phyloP scores from a whole-genome alignment of 257 asterid genomes.

The Thymus quinquecostatus region DNA sequence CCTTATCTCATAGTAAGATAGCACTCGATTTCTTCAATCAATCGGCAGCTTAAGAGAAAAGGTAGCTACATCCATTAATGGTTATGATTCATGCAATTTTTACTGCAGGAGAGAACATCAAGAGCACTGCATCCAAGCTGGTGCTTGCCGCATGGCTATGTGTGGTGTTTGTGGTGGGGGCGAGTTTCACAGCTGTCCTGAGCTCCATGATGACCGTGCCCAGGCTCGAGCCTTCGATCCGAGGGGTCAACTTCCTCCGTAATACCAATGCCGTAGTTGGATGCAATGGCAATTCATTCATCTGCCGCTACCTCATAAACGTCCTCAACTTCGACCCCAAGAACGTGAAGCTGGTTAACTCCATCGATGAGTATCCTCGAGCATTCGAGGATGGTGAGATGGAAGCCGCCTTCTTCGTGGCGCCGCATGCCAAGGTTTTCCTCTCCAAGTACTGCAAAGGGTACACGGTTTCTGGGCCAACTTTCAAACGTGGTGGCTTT shows the following conservation, averaged over 20 bases:
- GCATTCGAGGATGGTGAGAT: slow-evolving; percentile 53
- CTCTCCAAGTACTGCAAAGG: slow-evolving; percentile 57
- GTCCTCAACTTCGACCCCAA: slow-evolving; percentile 44
- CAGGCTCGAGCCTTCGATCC: slow-evolving; percentile 48
- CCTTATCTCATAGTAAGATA: slow-evolving; percentile 59
- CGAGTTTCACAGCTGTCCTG: slow-evolving; percentile 63
- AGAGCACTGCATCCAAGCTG: slow-evolving; percentile 46
- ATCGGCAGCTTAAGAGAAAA: too few species aligned
- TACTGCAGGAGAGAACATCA: slow-evolving; percentile 56
- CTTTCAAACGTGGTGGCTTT: slow-evolving; percentile 64
- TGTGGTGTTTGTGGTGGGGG: slow-evolving; percentile 45
- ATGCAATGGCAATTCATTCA: slow-evolving; percentile 56
- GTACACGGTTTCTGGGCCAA: slow-evolving; percentile 50
- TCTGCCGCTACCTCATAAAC: slow-evolving; percentile 38
- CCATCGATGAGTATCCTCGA: slow-evolving; percentile 44
- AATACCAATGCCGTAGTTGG: slow-evolving; percentile 54
- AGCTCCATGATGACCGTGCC: slow-evolving; percentile 65
- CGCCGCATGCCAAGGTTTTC: slow-evolving; percentile 64
- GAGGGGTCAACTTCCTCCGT: slow-evolving; percentile 44
- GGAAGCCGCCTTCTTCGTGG: slow-evolving; percentile 64
- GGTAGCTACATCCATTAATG: too few species aligned
- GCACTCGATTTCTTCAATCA: neutral
- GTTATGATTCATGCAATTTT: too few species aligned
- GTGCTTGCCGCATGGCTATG: slow-evolving; percentile 59
- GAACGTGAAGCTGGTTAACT: slow-evolving; percentile 37